phyloP scores from a whole-genome alignment of 495 filamentous ascomycete genomes.

The Parmelia sp. region DNA sequence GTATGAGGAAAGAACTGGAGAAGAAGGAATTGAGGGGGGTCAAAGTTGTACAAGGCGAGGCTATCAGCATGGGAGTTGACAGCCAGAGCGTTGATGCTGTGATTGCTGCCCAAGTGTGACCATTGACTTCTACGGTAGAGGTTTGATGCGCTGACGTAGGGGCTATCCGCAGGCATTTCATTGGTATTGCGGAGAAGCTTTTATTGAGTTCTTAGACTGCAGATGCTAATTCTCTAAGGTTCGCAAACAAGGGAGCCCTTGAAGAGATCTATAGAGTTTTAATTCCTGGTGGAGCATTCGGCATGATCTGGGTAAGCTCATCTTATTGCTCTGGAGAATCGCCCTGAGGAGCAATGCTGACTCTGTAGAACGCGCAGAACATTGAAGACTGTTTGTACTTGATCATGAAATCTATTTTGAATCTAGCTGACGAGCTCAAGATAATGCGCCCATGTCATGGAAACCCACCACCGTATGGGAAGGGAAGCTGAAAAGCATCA shows the following conservation, averaged over 20 bases:
- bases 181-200: slow-evolving; percentile 40
- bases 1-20: slow-evolving; percentile 51
- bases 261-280: slow-evolving; percentile 54
- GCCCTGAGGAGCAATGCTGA: neutral
- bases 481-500: slow-evolving; percentile 45
- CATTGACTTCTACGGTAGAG: neutral
- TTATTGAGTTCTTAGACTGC: neutral
- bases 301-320: slow-evolving; percentile 45
- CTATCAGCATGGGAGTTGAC: slow-evolving; percentile 43
- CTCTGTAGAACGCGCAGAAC: slow-evolving; percentile 31
- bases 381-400: slow-evolving; percentile 52
- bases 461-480: slow-evolving; percentile 47
- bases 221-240: slow-evolving; percentile 38
- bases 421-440: slow-evolving; percentile 22
- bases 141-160: slow-evolving; percentile 7
- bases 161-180: slow-evolving; percentile 47
- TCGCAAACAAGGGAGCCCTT: slow-evolving; percentile 51
- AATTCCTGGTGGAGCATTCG: slow-evolving; percentile 44
- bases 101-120: slow-evolving; percentile 57
- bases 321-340: slow-evolving; percentile 10
- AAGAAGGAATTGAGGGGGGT: slow-evolving; percentile 48
- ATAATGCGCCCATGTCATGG: slow-evolving; percentile 47
- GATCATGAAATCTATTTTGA: slow-evolving; percentile 6
- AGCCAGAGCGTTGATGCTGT: slow-evolving; percentile 55
- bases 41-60: slow-evolving; percentile 46